A percentile compares a stretch with the other conserved stretches of the same genome.
phyloP scores from a whole-genome alignment of 2,329 filamentous ascomycete species.

The Didymella exigua region DNA sequence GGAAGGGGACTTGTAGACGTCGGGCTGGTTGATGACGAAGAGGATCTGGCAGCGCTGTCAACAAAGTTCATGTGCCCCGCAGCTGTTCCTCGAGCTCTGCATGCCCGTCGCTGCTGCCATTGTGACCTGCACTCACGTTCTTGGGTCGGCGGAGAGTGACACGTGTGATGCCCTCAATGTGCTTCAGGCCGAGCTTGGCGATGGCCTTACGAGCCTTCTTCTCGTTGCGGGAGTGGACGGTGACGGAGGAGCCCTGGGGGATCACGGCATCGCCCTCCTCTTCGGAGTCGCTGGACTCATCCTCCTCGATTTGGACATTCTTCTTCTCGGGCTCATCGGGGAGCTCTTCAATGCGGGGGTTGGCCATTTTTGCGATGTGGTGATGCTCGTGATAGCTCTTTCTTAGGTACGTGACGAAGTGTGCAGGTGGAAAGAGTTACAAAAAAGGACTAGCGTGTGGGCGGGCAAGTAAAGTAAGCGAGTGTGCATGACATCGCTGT shows the following conservation, averaged over 20 bases:
- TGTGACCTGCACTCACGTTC: conserved; percentile 73
- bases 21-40: conserved; percentile 99
- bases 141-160: conserved; percentile 98
- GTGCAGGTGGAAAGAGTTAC: background rate
- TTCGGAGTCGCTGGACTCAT: conserved; percentile 74
- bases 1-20: conserved; percentile 98
- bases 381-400: conserved; percentile 27
- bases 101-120: conserved; percentile 21
- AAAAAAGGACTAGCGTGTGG: conserved; percentile 25
- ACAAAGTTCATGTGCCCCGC: conserved; percentile 20
- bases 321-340: conserved; percentile 84
- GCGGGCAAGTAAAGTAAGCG: conserved; percentile 33
- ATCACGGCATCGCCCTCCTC: conserved; percentile 69
- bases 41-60: conserved; percentile 70
- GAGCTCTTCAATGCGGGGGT: conserved; percentile 97
- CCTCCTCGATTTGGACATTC: conserved; percentile 75
- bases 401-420: conserved; percentile 5
- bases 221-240: conserved; percentile 98
- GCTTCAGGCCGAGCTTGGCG: conserved; percentile 96
- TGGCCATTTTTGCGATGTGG: conserved; percentile 75
- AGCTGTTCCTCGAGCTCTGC: conserved; percentile 9
- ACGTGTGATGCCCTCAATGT: conserved; percentile 94
- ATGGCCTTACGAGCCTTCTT: conserved; percentile 99
- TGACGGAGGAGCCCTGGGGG: conserved; percentile 83
- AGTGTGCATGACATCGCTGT: conserved; percentile 19